phyloP scores from a whole-genome alignment of 208 protist genomes.

The Phytomonas francai region DNA sequence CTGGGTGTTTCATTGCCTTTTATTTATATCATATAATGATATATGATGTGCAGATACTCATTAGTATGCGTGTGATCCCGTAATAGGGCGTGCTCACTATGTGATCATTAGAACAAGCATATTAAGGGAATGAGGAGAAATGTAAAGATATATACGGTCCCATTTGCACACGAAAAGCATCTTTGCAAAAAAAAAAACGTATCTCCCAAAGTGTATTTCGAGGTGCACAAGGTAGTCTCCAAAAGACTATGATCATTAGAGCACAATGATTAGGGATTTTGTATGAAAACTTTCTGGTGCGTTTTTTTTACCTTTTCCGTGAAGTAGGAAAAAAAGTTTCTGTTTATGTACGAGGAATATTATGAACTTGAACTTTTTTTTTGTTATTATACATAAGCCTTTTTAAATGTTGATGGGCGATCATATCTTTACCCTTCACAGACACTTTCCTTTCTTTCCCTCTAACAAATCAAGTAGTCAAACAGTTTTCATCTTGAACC shows the following conservation, averaged over 20 bases:
- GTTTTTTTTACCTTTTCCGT: not conserved
- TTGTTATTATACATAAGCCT: not conserved
- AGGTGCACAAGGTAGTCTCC: not conserved
- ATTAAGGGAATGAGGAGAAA: not conserved
- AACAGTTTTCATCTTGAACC: not conserved
- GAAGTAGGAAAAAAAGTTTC: not conserved
- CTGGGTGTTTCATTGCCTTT: not conserved
- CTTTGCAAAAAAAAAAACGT: not conserved
- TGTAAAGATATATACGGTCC: not conserved
- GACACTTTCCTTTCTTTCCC: not conserved
- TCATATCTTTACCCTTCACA: not conserved
- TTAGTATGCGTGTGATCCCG: not conserved
- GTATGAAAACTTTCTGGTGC: not conserved
- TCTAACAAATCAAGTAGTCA: not conserved
- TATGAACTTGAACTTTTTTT: not conserved
- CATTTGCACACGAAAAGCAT: not conserved
- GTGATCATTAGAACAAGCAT: not conserved
- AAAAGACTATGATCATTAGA: not conserved
- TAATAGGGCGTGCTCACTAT: not conserved
- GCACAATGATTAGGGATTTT: not conserved
- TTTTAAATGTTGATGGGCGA: not conserved
- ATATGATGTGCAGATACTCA: not conserved
- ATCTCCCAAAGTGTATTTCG: not conserved
- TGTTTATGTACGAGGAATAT: not conserved
- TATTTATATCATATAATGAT: not conserved